These are phyloP conservation scores for Hamamelis virginiana DNA, from an alignment of 164 flowering plant genomes.

Conservation along the genomic window DNA sequence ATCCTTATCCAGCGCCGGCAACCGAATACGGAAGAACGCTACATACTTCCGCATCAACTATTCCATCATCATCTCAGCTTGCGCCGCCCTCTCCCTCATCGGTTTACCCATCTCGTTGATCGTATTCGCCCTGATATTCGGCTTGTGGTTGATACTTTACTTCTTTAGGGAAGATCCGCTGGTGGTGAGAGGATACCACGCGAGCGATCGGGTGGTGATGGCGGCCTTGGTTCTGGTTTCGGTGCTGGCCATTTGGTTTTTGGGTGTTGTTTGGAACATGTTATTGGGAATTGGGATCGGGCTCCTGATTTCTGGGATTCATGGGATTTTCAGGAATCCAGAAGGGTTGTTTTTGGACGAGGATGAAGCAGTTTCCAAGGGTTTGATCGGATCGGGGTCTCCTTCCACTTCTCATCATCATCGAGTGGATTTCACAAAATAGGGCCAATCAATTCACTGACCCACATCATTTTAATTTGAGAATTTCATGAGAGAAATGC, in stretches of 20 bases:
- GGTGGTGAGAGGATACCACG: conserved; percentile 27
- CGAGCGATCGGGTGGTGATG: conserved; percentile 29
- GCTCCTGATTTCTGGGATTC: conserved; percentile 21
- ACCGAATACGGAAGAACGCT: conserved; percentile 26
- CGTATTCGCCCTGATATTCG: conserved; percentile 10
- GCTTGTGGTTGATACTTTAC: conserved; percentile 36
- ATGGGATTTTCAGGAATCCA: conserved; percentile 32
- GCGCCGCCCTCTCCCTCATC: conserved; percentile 23
- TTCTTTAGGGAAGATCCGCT: conserved; percentile 48
- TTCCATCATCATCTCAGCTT: conserved; percentile 15
- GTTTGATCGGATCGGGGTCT: conserved; percentile 23
- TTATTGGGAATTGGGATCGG: conserved; percentile 27
- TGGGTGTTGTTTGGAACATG: conserved; percentile 13
- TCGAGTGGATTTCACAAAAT: background rate
- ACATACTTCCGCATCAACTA: conserved; percentile 34
- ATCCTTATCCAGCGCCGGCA: conserved; percentile 20
- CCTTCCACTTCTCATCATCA: background rate
- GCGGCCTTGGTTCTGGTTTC: conserved; percentile 15
- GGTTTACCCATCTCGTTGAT: conserved; percentile 27
- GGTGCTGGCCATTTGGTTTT: conserved; percentile 18
- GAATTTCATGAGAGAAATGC: no score
- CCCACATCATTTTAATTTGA: no score
- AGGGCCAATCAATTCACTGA: no score
- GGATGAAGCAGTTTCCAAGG: conserved; percentile 23
- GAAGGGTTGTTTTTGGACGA: conserved; percentile 37